phyloP scores from a whole-genome alignment of 495 filamentous ascomycete species.

The Friedmanniomyces simplex region DNA sequence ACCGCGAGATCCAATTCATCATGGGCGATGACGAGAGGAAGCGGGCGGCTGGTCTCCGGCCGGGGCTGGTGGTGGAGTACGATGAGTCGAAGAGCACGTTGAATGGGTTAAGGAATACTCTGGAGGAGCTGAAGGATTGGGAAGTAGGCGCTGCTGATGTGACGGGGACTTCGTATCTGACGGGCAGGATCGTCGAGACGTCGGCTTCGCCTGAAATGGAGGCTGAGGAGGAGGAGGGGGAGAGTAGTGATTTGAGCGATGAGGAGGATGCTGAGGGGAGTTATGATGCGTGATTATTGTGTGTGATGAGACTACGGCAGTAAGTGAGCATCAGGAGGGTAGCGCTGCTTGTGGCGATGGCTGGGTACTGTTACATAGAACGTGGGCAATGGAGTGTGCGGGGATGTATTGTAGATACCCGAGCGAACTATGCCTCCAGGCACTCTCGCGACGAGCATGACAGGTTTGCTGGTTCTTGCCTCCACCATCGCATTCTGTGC shows the following conservation, averaged over 20 bases:
- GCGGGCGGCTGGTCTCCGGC: not conserved
- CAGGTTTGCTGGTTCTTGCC: no score
- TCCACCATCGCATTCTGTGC: no score
- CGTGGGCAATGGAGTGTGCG: no score
- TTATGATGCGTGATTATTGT: not conserved
- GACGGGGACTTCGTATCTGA: not conserved
- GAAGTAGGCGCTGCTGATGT: not conserved
- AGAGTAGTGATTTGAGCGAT: not conserved
- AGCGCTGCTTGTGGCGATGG: no score
- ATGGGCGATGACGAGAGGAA: not conserved
- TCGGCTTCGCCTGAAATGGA: not conserved
- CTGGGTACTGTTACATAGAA: no score
- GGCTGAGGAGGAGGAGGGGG: not conserved
- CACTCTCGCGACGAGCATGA: no score
- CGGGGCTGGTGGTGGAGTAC: not conserved
- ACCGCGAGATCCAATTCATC: not conserved
- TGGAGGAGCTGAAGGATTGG: slow-evolving; percentile 8
- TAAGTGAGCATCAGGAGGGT: not conserved
- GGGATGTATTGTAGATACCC: no score
- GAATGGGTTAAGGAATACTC: not conserved
- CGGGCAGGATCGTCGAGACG: not conserved
- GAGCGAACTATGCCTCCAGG: no score
- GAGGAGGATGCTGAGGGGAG: not conserved
- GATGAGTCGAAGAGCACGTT: slow-evolving; percentile 6
- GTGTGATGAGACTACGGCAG: not conserved